Conservation (phyloP, 108 stramenopile genomes). For the Cylindrotheca closterium region DNA sequence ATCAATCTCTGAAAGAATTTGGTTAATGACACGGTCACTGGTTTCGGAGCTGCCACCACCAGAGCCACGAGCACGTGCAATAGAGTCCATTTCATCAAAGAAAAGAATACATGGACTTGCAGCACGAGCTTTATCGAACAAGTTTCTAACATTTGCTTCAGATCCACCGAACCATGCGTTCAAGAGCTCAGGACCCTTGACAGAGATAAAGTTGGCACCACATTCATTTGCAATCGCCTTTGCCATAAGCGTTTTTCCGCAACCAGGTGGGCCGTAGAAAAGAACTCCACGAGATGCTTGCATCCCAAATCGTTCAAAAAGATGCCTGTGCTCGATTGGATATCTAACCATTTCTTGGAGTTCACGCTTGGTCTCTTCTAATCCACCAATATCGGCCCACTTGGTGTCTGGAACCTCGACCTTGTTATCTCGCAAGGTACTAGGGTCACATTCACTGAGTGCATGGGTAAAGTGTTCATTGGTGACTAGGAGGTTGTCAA, state of each 20-base stretch:
- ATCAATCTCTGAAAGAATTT: constrained; percentile 98
- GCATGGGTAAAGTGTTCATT: constrained; percentile 94
- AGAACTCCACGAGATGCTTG: constrained; percentile 95
- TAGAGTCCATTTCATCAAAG: constrained; percentile 99
- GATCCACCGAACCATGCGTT: constrained; percentile 99
- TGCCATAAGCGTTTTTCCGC: constrained; percentile 98
- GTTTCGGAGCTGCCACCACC: constrained; percentile 94
- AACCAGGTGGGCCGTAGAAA: constrained; percentile 99
- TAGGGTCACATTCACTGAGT: constrained; percentile 85
- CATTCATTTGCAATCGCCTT: constrained; percentile 99
- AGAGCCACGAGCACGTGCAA: constrained; percentile 95
- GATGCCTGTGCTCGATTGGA: constrained; percentile 96
- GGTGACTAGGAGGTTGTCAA: constrained; percentile 81
- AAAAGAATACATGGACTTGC: constrained; percentile 99
- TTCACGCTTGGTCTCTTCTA: constrained; percentile 98
- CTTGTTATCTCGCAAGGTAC: constrained; percentile 90
- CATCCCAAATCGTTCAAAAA: constrained; percentile 98
- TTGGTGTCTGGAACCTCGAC: constrained; percentile 95
- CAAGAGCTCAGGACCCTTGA: constrained; percentile 99
- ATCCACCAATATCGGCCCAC: constrained; percentile 99
- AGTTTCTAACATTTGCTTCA: constrained; percentile 98
- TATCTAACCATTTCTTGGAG: constrained; percentile 98
- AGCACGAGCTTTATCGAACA: constrained; percentile 99
- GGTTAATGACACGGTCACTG: constrained; percentile 99
- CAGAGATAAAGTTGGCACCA: constrained; percentile 99